These are phyloP conservation scores for Strobilomyces echinocephalus DNA, from an alignment of 768 basidiomycete species.

Conservation along the genomic window DNA sequence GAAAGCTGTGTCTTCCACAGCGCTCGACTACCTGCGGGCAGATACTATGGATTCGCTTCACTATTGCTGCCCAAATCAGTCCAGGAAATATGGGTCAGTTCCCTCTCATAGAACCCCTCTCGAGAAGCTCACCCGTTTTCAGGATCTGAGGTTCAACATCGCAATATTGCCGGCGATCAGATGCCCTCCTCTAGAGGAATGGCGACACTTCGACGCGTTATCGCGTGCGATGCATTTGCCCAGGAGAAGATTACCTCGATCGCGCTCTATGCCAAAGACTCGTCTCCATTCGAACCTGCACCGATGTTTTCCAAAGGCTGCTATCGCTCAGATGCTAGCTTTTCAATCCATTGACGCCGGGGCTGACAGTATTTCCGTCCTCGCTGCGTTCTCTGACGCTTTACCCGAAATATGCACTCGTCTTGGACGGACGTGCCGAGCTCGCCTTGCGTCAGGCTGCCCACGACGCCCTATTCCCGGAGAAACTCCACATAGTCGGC, in stretches of 20 bases:
- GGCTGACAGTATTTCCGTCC: constrained; percentile 12
- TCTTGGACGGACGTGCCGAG: constrained; percentile 12
- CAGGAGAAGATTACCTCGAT: constrained; percentile 5
- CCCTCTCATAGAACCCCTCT: background rate
- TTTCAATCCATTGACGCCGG: constrained; percentile 7
- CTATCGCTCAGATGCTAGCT: constrained; percentile 10
- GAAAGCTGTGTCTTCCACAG: constrained; percentile 5
- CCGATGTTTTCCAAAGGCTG: constrained; percentile 12
- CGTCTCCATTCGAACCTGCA: constrained; percentile 6
- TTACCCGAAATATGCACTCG: constrained; percentile 9
- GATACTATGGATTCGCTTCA: constrained; percentile 16
- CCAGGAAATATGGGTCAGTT: constrained; percentile 11
- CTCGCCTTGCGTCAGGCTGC: constrained; percentile 15
- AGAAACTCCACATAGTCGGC: constrained; percentile 6
- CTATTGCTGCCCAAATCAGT: constrained; percentile 10
- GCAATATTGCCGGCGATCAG: constrained; percentile 4
- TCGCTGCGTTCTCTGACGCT: constrained; percentile 12
- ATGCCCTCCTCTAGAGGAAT: constrained; percentile 13
- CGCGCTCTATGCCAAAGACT: constrained; percentile 17
- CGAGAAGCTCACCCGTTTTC: background rate
- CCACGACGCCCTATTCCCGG: constrained; percentile 9
- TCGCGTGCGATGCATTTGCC: constrained; percentile 12
- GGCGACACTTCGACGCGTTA: constrained; percentile 13
- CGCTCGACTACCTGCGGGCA: constrained; percentile 19
- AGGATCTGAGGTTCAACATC: constrained; percentile 5